Conservation (phyloP, 257 asterid genomes). For the Solanum chiquidenum region DNA sequence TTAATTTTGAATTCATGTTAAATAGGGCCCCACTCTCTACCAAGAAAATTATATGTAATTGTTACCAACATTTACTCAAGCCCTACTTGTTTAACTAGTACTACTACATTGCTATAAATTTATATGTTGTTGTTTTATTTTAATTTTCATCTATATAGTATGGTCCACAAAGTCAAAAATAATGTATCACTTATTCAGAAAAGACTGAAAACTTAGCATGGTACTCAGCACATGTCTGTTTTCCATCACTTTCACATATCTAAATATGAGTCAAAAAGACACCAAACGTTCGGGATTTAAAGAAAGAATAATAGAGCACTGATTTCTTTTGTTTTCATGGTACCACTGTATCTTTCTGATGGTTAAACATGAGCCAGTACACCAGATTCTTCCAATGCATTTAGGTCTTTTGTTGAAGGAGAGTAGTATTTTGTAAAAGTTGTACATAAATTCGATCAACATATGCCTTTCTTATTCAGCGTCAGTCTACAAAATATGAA, state of each 20-base stretch:
- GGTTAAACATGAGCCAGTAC: background rate
- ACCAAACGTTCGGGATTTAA: background rate
- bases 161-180: background rate
- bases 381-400: background rate
- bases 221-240: background rate
- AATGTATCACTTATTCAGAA: background rate
- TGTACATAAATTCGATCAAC: no score
- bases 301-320: background rate
- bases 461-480: no score
- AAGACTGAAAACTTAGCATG: background rate
- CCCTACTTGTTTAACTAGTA: background rate
- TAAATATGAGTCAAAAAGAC: background rate
- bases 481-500: no score
- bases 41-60: no score
- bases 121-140: background rate
- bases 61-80: background rate
- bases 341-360: background rate
- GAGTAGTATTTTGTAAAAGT: no score
- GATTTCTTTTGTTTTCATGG: background rate
- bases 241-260: background rate
- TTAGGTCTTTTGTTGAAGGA: background rate
- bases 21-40: fast-evolving
- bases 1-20: no score
- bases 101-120: background rate
- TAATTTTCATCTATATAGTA: background rate